A percentile compares a stretch with the other conserved stretches of the same genome.
Conservation (phyloP, 768 basidiomycete genomes). For the Neoboletus subvelutipes region DNA sequence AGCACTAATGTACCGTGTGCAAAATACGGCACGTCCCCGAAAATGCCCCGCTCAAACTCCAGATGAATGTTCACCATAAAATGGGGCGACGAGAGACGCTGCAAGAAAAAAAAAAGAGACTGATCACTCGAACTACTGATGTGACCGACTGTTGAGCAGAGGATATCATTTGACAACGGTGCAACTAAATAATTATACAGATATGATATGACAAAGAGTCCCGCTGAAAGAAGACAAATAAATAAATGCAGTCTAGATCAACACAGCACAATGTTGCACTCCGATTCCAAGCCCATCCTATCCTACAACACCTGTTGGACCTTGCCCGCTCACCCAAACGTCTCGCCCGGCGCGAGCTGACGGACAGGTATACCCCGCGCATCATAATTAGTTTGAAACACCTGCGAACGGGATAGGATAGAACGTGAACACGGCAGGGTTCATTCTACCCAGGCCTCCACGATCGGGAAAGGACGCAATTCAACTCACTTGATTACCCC, state of each 20-base stretch:
- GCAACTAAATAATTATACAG: too few relatives aligned
- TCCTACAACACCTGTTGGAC: neutral
- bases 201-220: neutral
- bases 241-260: neutral
- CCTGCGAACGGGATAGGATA: conserved; percentile 9
- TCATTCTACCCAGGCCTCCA: neutral
- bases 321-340: conserved; percentile 14
- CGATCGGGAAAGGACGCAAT: neutral
- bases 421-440: neutral
- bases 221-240: neutral
- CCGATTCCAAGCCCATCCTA: neutral
- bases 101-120: too few relatives aligned
- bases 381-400: conserved; percentile 22
- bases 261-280: too few relatives aligned
- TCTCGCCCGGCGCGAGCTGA: conserved; percentile 23
- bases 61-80: too few relatives aligned
- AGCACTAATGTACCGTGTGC: too few relatives aligned
- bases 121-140: too few relatives aligned
- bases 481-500: conserved; percentile 28
- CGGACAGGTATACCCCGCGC: conserved; percentile 28
- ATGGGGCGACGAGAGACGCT: too few relatives aligned
- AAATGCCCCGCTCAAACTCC: neutral
- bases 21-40: too few relatives aligned
- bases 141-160: too few relatives aligned
- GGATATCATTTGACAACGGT: too few relatives aligned